These are phyloP conservation scores for Kalmanozyma brasiliensis DNA, from an alignment of 1,284 basidiomycete genomes.

Conservation along the genomic window DNA sequence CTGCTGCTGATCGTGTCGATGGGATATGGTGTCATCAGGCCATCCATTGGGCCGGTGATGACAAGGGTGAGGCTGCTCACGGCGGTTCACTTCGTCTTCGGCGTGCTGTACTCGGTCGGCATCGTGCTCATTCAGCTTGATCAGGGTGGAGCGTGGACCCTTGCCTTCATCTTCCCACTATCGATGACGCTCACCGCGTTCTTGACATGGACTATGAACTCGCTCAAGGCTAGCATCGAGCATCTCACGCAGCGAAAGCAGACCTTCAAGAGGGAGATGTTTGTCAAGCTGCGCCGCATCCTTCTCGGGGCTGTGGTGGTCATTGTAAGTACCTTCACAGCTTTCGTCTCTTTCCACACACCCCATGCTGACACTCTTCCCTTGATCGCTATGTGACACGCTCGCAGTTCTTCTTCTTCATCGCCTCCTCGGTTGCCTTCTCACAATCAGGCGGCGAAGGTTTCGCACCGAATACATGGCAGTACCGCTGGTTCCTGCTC, in stretches of 20 bases:
- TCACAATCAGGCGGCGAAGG: slow-evolving; percentile 90
- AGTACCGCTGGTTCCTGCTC: slow-evolving; percentile 90
- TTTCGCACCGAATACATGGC: slow-evolving; percentile 93
- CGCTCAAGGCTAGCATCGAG: slow-evolving; percentile 61
- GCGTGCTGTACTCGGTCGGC: slow-evolving; percentile 74
- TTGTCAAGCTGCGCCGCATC: slow-evolving; percentile 80
- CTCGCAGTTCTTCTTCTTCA: slow-evolving; percentile 77
- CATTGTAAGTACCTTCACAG: slow-evolving; percentile 71
- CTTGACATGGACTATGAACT: slow-evolving; percentile 80
- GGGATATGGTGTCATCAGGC: slow-evolving; percentile 70
- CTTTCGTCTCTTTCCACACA: neutral
- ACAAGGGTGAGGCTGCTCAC: slow-evolving; percentile 80
- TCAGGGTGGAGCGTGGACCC: slow-evolving; percentile 67
- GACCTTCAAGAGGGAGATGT: slow-evolving; percentile 67
- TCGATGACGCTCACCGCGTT: slow-evolving; percentile 93
- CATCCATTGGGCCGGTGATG: slow-evolving; percentile 82
- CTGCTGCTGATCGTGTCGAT: slow-evolving; percentile 83
- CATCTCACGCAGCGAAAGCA: slow-evolving; percentile 62
- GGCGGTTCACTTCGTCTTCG: slow-evolving; percentile 89
- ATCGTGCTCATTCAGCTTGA: slow-evolving; percentile 78
- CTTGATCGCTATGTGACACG: neutral
- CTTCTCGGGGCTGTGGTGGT: slow-evolving; percentile 85
- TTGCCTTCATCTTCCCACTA: slow-evolving; percentile 81
- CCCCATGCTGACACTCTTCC: neutral
- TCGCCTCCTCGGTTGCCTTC: slow-evolving; percentile 89